phyloP scores from a whole-genome alignment of 768 basidiomycete species.

The Cytidiella melzeri region DNA sequence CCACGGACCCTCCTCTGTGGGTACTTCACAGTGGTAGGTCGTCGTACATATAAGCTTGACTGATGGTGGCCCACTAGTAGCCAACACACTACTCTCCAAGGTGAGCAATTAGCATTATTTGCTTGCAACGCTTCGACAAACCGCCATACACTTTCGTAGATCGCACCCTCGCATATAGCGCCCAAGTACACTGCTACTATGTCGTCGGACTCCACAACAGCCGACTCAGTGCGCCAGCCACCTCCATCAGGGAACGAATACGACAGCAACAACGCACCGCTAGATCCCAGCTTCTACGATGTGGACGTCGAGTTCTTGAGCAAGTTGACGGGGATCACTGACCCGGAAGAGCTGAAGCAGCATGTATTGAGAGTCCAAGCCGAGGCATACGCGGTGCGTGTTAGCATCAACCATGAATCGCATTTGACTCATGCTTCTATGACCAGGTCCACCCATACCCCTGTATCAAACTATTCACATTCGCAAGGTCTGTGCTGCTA shows the following conservation, averaged over 20 bases:
- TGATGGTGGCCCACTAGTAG: too few relatives aligned
- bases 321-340: slow-evolving; percentile 23
- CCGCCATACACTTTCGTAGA: too few relatives aligned
- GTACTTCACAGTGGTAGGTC: too few relatives aligned
- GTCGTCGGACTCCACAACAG: too few relatives aligned
- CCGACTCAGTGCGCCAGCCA: too few relatives aligned
- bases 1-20: too few relatives aligned
- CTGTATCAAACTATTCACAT: slow-evolving; percentile 24
- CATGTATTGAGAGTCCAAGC: slow-evolving; percentile 24
- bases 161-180: too few relatives aligned
- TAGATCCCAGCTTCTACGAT: slow-evolving; percentile 2
- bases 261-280: not conserved
- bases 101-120: too few relatives aligned
- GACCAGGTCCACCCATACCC: slow-evolving; percentile 25
- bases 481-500: slow-evolving; percentile 16
- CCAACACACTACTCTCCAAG: too few relatives aligned
- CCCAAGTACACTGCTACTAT: too few relatives aligned
- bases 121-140: too few relatives aligned
- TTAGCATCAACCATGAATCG: not conserved
- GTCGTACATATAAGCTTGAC: too few relatives aligned
- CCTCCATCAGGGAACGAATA: not conserved
- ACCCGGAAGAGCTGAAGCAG: slow-evolving; percentile 24
- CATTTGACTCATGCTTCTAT: not conserved
- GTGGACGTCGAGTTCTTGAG: slow-evolving; percentile 15
- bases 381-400: slow-evolving; percentile 25